Conservation (phyloP, 164 flowering plant genomes). For the Aristolochia contorta region DNA sequence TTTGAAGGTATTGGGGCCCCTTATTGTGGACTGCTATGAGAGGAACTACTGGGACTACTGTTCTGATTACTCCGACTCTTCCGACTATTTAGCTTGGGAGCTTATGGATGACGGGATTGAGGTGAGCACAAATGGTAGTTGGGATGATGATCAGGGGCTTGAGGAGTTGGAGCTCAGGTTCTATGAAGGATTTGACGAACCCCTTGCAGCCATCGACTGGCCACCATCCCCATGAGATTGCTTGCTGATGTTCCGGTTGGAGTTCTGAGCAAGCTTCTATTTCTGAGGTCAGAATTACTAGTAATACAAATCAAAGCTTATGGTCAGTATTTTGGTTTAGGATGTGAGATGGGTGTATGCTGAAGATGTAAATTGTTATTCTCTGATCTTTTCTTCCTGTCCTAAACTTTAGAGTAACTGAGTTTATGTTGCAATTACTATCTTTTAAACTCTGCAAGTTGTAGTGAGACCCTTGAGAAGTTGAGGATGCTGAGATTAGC, state of each 20-base stretch:
- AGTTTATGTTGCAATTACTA: conserved; percentile 1
- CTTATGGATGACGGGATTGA: conserved; percentile 22
- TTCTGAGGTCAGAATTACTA: no score
- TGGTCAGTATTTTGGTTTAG: conserved; percentile 13
- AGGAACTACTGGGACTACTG: conserved; percentile 29
- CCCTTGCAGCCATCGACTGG: conserved; percentile 27
- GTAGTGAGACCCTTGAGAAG: no score
- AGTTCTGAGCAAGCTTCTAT: no score
- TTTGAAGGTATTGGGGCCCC: conserved; percentile 33
- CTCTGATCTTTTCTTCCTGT: background rate
- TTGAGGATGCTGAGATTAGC: background rate
- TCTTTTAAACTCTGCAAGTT: no score
- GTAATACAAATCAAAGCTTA: background rate
- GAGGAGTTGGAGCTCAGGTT: conserved; percentile 40
- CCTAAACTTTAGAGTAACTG: conserved; percentile 6
- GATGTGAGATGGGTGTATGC: conserved; percentile 10
- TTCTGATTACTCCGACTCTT: conserved; percentile 24
- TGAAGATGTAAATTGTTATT: conserved; percentile 13
- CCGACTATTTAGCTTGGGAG: conserved; percentile 38
- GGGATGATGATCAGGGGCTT: conserved; percentile 40
- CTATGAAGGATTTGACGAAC: conserved; percentile 28
- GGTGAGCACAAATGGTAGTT: conserved; percentile 24
- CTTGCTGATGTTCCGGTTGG: no score
- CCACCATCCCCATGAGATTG: conserved; percentile 24
- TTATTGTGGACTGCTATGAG: conserved; percentile 21